Conservation (phyloP, 371 early-diverging fungal species). For the Mortierella sp. region DNA sequence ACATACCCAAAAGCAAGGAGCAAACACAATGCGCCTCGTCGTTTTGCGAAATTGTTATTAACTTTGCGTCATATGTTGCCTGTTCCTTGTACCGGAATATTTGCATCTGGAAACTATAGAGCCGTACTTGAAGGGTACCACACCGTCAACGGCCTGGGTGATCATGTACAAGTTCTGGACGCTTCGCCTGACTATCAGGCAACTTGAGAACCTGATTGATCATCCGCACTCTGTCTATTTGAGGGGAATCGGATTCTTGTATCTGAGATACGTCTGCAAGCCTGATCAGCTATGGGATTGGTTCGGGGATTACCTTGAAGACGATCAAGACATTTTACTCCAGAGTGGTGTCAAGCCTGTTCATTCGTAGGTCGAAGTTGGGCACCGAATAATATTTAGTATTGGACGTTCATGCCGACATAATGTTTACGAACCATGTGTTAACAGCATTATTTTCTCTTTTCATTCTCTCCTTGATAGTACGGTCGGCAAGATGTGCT, state of each 20-base stretch:
- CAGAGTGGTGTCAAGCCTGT: constrained; percentile 73
- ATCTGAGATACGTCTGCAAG: constrained; percentile 87
- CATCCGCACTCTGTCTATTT: constrained; percentile 86
- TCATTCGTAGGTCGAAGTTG: constrained; percentile 72
- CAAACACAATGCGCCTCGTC: neutral
- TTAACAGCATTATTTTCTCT: constrained; percentile 1
- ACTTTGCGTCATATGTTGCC: constrained; percentile 2
- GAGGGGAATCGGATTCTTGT: constrained; percentile 86
- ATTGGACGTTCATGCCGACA: too few species aligned
- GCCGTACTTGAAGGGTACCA: constrained; percentile 86
- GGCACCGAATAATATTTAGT: too few species aligned
- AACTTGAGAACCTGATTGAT: constrained; percentile 81
- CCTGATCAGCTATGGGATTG: constrained; percentile 87
- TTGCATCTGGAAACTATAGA: constrained; percentile 57
- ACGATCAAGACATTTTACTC: constrained; percentile 78
- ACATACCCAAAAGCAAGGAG: neutral
- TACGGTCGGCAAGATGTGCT: constrained; percentile 78
- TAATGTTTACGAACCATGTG: neutral
- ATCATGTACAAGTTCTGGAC: constrained; percentile 91
- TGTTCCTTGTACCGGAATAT: neutral
- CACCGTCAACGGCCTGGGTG: constrained; percentile 87
- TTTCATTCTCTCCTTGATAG: constrained; percentile 45
- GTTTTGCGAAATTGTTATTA: constrained; percentile 34
- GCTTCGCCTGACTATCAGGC: constrained; percentile 78
- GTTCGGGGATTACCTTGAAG: constrained; percentile 84